Conservation (phyloP, 2,329 filamentous ascomycete species). For the Fusarium nygamai region DNA sequence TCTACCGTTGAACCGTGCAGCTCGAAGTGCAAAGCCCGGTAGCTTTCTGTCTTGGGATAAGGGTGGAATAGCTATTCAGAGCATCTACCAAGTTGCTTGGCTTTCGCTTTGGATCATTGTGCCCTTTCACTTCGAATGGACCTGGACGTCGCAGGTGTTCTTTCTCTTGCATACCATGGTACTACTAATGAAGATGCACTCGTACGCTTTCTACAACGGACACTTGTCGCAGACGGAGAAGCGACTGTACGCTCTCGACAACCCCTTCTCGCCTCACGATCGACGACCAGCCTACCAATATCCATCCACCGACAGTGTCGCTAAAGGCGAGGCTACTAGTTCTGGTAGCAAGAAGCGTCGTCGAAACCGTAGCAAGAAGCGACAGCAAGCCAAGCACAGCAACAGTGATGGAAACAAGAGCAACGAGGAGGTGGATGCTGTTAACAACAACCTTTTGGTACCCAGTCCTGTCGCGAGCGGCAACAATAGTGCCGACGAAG, state of each 20-base stretch:
- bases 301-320: slow-evolving; percentile 66
- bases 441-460: background rate
- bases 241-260: slow-evolving; percentile 81
- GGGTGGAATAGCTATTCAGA: slow-evolving; percentile 85
- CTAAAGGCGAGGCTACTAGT: slow-evolving; percentile 33
- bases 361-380: slow-evolving; percentile 31
- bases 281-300: slow-evolving; percentile 80
- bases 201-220: slow-evolving; percentile 97
- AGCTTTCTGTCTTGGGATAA: slow-evolving; percentile 75
- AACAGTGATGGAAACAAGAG: slow-evolving; percentile 35
- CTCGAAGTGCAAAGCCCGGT: slow-evolving; percentile 62
- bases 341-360: slow-evolving; percentile 39
- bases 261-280: slow-evolving; percentile 69
- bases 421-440: slow-evolving; percentile 43
- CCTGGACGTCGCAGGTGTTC: slow-evolving; percentile 97
- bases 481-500: slow-evolving; percentile 54
- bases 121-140: slow-evolving; percentile 88
- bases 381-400: slow-evolving; percentile 19
- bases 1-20: slow-evolving; percentile 77
- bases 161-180: slow-evolving; percentile 90
- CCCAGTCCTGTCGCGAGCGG: slow-evolving; percentile 32
- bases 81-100: slow-evolving; percentile 82
- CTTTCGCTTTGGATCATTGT: slow-evolving; percentile 83
- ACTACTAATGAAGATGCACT: slow-evolving; percentile 99
- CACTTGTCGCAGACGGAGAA: slow-evolving; percentile 89